Conservation (phyloP, 331 rosid species). For the Saraca asoca region DNA sequence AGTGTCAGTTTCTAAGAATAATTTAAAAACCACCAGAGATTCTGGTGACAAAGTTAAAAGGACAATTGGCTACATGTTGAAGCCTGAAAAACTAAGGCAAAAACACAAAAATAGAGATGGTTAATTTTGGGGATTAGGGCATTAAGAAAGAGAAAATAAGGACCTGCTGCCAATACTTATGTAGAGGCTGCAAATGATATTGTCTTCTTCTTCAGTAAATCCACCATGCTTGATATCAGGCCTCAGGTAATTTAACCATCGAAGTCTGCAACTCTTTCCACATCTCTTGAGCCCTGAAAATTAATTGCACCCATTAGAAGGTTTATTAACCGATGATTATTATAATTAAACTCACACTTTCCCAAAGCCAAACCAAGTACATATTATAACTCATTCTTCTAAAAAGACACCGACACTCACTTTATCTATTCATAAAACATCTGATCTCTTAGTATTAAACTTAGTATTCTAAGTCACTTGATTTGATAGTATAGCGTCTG, state of each 20-base stretch:
- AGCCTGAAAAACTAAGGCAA: no score
- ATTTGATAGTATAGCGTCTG: no score
- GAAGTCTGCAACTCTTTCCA: slow-evolving; percentile 93
- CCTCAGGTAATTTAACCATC: slow-evolving; percentile 94
- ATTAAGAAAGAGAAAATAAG: slow-evolving; percentile 29
- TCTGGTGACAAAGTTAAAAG: slow-evolving; percentile 57
- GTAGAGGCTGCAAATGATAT: slow-evolving; percentile 87
- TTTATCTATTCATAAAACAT: no score
- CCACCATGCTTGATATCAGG: slow-evolving; percentile 99
- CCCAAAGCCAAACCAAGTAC: slow-evolving; percentile 5
- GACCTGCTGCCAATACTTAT: slow-evolving; percentile 99
- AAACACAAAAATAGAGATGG: slow-evolving; percentile 31
- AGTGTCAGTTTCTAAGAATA: slow-evolving; percentile 28
- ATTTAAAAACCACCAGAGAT: slow-evolving; percentile 32
- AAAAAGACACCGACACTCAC: background rate
- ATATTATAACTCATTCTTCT: background rate
- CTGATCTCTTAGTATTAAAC: no score
- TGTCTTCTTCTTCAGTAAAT: slow-evolving; percentile 98
- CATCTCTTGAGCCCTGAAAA: slow-evolving; percentile 91
- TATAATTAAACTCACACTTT: slow-evolving; percentile 1
- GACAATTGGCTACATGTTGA: slow-evolving; percentile 53
- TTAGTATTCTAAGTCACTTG: no score
- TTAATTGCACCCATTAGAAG: slow-evolving; percentile 25
- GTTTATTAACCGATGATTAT: slow-evolving; percentile 22
- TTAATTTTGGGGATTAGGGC: slow-evolving; percentile 11